Evolutionary conservation across 768 basidiomycete genomes (phyloP), one percentile per base, ranked within the genome.

Genomic region (Kwoniella europaea): DNA sequence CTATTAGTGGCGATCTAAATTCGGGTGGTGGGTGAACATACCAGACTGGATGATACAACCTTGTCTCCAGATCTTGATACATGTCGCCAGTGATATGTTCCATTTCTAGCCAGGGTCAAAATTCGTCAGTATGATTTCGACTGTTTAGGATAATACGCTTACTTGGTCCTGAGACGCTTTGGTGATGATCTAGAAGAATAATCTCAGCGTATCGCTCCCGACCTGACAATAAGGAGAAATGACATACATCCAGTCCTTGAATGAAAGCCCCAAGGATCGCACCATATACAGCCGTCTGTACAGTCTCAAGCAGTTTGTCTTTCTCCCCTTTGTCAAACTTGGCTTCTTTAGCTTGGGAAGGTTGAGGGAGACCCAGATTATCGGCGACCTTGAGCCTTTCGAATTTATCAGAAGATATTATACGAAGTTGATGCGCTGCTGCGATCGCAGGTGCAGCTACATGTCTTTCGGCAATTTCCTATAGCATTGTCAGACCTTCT

Each of bases 21-120:
- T 22, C 2, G 3, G 12, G 6, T 43, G 63, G 35, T 12, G 27
- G 52, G 16, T 27, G 0, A 41, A 70, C 71, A 62, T 41, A 73
- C 77, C 77, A 15, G 74, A 78, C 63, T 79, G 82, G 58, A 83
- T 82, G 68, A 83, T 83, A 67, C 82, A 83, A 41, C 84, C 84
- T 29, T 78, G 79, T n/a, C 79, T 63, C 83, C 83, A 81, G 65
- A 83, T 82, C 46, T 65, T 59, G 46, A 82, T 71, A 67, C 80
- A 81, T 16, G 68, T 60, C 0, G 73, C 70, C 18, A 84, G 73
- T 6, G 67, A 64, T 60, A 84, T 72, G 64, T 72, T 70, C 80
- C 82, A 83, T 59, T 76, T 71, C 73, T 82, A 56, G 20, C 22
- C 16, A 18, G 1, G 13, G 18, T 52, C 29, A 58, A 29, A 44